Evolutionary conservation across 2,329 filamentous ascomycete species (phyloP), one percentile per base, ranked within the genome.

Genomic region (Talaromyces sp.): DNA sequence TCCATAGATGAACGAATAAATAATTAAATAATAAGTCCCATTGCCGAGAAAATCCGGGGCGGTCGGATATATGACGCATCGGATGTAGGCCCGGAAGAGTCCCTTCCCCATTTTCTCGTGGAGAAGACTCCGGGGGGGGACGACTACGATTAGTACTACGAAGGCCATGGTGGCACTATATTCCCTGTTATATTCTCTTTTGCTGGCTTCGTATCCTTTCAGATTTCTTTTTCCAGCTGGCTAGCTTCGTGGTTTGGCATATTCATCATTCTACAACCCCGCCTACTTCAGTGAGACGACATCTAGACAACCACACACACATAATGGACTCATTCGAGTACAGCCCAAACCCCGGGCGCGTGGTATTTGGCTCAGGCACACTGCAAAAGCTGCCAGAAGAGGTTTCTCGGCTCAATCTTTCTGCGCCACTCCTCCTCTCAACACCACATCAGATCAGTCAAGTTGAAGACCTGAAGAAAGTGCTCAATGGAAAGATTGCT

Each of bases 311-410:
- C 51, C 10, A 34, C 23, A 33, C 33, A 33, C 14, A 18, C 31
- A 71, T 57, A 42, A 83, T 85, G 82, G 78, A 82, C n/a, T 68
- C 76, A 12, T 86, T 86, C 69, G 82, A 82, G 67, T 86, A 86
- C 72, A 83, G 79, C 61, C 70, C 79, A 52, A 83, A 82, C 66
- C 81, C 84, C 8, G 77, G 75, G 64, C 78, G 83, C 7, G 81
- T 87, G 61, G 73, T 87, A 65, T 87, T 87, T 67, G 85, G 84
- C 64, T 77, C 75, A 56, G 83, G 83, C 56, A 84, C 80, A 18
- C 72, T 86, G 55, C 75, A 81, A 59, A 81, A 81, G 65, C 74
- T 80, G 28, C 75, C 78, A 6, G 73, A 76, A 55, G 78, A 79
- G 65, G 70, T 78, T 56, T 65, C 68, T 28, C 70, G 81, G n/a